These are phyloP conservation scores for Termitomyces sp. DNA, from an alignment of 768 basidiomycete genomes.

Conservation along the genomic window DNA sequence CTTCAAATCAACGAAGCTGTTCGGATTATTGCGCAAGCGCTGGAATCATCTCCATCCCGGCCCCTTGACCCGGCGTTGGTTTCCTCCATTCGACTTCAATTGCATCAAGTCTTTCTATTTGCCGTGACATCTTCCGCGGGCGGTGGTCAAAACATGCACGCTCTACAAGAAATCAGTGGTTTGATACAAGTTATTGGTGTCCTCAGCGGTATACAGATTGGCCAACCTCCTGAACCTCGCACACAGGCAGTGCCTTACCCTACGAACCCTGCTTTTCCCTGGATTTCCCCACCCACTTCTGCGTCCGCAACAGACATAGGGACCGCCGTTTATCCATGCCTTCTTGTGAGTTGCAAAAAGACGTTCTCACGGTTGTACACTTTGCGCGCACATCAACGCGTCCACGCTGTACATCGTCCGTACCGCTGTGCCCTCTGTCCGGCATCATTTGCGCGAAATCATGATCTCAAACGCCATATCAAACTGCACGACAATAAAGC, in stretches of 20 bases:
- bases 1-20: conserved; percentile 58
- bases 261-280: conserved; percentile 27
- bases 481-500: conserved; percentile 68
- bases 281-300: conserved; percentile 24
- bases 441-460: conserved; percentile 73
- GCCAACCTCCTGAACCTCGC: conserved; percentile 34
- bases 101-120: conserved; percentile 78
- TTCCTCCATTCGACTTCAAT: conserved; percentile 63
- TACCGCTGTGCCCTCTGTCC: conserved; percentile 62
- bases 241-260: conserved; percentile 25
- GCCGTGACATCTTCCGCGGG: conserved; percentile 62
- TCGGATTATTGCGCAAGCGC: conserved; percentile 45
- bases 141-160: conserved; percentile 47
- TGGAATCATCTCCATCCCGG: conserved; percentile 35
- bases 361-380: conserved; percentile 64
- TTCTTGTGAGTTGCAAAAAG: conserved; percentile 59
- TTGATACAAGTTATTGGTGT: conserved; percentile 80
- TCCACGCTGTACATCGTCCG: conserved; percentile 61
- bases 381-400: conserved; percentile 66
- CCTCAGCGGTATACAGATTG: conserved; percentile 71
- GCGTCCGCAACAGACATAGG: conserved; percentile 44
- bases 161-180: conserved; percentile 72
- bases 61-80: conserved; percentile 54
- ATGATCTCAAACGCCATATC: conserved; percentile 75
- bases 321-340: conserved; percentile 78